Evolutionary conservation across 371 early-diverging fungal species (phyloP), one percentile per base, ranked within the genome.

Genomic region (Mortierella sp.): DNA sequence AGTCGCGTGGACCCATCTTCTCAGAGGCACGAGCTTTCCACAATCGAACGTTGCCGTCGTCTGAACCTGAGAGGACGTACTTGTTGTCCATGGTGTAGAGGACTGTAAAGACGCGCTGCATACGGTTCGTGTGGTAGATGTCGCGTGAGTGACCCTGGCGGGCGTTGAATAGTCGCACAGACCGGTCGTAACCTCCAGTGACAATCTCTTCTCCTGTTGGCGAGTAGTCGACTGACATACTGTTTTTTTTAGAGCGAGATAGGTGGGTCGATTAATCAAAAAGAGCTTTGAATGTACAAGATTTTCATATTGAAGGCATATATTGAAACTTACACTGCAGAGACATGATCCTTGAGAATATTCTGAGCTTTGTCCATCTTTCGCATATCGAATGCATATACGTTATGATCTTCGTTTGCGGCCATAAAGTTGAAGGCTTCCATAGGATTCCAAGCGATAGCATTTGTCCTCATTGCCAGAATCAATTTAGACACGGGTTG

Each of bases 41-140:
- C 62, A 99, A 70, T 62, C 99, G 94, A 70, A 99, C 88, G 83
- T 96, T 98, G 74, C 98, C 98, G 85, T 99, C 99, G 84, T 99
- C 99, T 55, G 96, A 95, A 28, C 99, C 99, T 3, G 97, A 96
- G 11, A 99, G 84, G n/a, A 99, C 94, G 81, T 91, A 99, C 72
- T 97, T 95, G 84, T 92, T 91, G 86, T 99, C 99, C 94, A 96
- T 96, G 55, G 94, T 93, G 86, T 91, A 99, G 70, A 93, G 92
- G 32, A 98, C 96, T 49, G 96, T 93, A 84, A 98, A 97, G 32
- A 98, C 92, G 47, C 92, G 88, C 81, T 95, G 97, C 99, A 99
- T 99, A 72, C 99, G 96, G 85, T 96, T 95, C 47, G 99, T 98
- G 85, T 99, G 99, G 87, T 99, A 99, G 58, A 97, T 91, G 78